A percentile compares a stretch with the other conserved stretches of the same genome.
Evolutionary conservation across 2,329 filamentous ascomycete species (phyloP).

Genomic region (Bipolaris sorokiniana): DNA sequence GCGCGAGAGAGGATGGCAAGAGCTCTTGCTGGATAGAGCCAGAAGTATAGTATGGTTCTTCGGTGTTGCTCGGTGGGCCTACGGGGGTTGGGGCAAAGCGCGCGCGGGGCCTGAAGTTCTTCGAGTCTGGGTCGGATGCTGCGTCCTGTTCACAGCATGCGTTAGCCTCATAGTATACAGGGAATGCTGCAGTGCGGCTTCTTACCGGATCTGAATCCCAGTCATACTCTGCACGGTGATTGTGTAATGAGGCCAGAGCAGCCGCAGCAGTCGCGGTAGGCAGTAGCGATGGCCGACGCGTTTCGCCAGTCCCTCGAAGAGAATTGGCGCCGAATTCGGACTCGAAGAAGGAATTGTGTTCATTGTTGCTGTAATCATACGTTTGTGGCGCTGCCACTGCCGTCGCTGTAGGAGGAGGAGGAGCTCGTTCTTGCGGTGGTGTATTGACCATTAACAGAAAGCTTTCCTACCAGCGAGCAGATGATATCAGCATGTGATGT

Average conservation of each 20-base stretch:
- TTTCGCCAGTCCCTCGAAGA: slow-evolving; percentile 73
- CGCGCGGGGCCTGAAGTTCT: slow-evolving; percentile 47
- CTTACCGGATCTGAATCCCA: slow-evolving; percentile 49
- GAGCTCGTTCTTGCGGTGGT: slow-evolving; percentile 74
- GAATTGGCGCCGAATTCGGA: slow-evolving; percentile 71
- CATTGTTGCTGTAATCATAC: slow-evolving; percentile 58
- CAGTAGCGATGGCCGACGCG: slow-evolving; percentile 66
- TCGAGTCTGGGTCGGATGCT: slow-evolving; percentile 48
- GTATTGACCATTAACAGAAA: slow-evolving; percentile 96
- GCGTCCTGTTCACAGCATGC: slow-evolving; percentile 40
- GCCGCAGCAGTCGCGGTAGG: slow-evolving; percentile 80
- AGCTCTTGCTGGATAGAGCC: slow-evolving; percentile 72
- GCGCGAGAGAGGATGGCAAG: slow-evolving; percentile 79
- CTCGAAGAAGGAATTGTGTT: slow-evolving; percentile 70
- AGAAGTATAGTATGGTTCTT: slow-evolving; percentile 52
- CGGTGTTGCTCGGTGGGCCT: slow-evolving; percentile 72
- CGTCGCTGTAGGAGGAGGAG: slow-evolving; percentile 53
- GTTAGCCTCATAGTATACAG: slow-evolving; percentile 26
- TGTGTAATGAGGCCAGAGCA: slow-evolving; percentile 83
- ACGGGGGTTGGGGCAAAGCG: slow-evolving; percentile 54
- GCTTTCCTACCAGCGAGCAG: slow-evolving; percentile 66
- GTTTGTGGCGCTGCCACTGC: slow-evolving; percentile 37
- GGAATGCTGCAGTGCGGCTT: slow-evolving; percentile 18
- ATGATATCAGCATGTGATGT: slow-evolving; percentile 8
- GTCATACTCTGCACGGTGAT: slow-evolving; percentile 72